phyloP scores from a whole-genome alignment of 2,329 filamentous ascomycete species.

The Chrysosporium keratinophilum region DNA sequence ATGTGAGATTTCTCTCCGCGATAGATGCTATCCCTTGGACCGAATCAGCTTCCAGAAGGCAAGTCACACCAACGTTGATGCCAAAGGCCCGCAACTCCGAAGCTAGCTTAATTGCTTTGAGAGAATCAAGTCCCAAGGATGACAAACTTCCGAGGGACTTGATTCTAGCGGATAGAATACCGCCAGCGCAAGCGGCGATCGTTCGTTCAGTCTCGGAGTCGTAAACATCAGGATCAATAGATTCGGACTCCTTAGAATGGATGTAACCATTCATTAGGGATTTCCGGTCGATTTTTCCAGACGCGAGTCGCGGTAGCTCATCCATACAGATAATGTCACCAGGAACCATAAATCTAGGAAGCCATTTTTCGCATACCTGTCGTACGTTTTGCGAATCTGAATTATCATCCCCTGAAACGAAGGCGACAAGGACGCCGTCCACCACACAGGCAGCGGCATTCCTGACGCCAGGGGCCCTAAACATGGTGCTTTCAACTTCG shows the following conservation, averaged over 20 bases:
- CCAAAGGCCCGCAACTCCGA: constrained; percentile 52
- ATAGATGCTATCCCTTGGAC: constrained; percentile 31
- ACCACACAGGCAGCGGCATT: constrained; percentile 58
- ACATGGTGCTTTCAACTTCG: constrained; percentile 68
- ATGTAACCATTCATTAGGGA: constrained; percentile 48
- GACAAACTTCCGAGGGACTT: constrained; percentile 38
- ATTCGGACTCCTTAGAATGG: constrained; percentile 19
- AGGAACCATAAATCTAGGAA: constrained; percentile 76
- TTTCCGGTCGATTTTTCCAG: constrained; percentile 72
- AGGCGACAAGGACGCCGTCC: constrained; percentile 59
- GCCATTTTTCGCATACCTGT: constrained; percentile 57
- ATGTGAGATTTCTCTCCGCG: constrained; percentile 18
- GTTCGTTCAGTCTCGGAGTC: constrained; percentile 22
- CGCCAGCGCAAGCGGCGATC: constrained; percentile 36
- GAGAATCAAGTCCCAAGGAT: constrained; percentile 55
- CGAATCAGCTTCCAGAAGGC: constrained; percentile 51
- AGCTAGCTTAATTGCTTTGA: constrained; percentile 53
- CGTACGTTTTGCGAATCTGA: constrained; percentile 40
- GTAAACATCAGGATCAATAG: constrained; percentile 14
- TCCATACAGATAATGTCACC: constrained; percentile 55
- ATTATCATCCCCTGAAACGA: constrained; percentile 49
- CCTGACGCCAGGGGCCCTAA: constrained; percentile 52
- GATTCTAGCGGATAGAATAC: constrained; percentile 34
- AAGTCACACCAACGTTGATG: constrained; percentile 46
- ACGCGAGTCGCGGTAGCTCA: constrained; percentile 63